Evolutionary conservation across 2,329 filamentous ascomycete genomes (phyloP).

Genomic region (Fusarium denticulatum): DNA sequence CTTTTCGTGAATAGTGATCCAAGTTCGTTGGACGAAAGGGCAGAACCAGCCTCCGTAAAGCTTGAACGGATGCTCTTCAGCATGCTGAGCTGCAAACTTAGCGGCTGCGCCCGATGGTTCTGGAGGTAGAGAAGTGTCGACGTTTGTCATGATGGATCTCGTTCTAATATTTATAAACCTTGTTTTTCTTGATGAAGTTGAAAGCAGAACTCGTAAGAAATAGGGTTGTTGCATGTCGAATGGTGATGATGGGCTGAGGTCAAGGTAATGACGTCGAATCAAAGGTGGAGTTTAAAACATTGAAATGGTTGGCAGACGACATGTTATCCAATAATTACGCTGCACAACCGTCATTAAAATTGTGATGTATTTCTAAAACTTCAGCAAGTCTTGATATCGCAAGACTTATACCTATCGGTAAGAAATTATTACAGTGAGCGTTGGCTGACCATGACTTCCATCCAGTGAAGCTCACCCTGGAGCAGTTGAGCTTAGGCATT

Average conservation of each 20-base stretch:
- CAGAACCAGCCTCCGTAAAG: slow-evolving; percentile 83
- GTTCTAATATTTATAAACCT: neutral
- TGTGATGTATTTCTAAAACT: too few species aligned
- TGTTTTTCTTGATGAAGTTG: neutral
- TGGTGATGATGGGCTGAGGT: slow-evolving; percentile 1
- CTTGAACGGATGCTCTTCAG: slow-evolving; percentile 63
- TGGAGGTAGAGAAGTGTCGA: slow-evolving; percentile 60
- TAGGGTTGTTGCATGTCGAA: neutral
- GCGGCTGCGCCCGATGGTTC: slow-evolving; percentile 62
- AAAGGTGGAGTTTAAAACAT: slow-evolving; percentile 15
- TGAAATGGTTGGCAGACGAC: neutral
- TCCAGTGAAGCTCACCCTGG: neutral
- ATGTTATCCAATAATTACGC: neutral
- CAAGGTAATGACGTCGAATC: slow-evolving; percentile 27
- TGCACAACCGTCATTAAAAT: neutral
- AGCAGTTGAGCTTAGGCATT: neutral
- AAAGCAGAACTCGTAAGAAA: neutral
- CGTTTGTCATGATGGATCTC: slow-evolving; percentile 50
- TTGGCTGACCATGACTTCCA: neutral
- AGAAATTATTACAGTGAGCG: neutral
- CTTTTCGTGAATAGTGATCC: slow-evolving; percentile 80
- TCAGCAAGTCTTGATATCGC: neutral
- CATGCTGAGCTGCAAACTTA: slow-evolving; percentile 56
- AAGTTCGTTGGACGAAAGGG: slow-evolving; percentile 74
- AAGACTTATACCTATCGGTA: neutral